Conservation (phyloP, 371 early-diverging fungal species). For the Thermomucor indicae-seudaticae region DNA sequence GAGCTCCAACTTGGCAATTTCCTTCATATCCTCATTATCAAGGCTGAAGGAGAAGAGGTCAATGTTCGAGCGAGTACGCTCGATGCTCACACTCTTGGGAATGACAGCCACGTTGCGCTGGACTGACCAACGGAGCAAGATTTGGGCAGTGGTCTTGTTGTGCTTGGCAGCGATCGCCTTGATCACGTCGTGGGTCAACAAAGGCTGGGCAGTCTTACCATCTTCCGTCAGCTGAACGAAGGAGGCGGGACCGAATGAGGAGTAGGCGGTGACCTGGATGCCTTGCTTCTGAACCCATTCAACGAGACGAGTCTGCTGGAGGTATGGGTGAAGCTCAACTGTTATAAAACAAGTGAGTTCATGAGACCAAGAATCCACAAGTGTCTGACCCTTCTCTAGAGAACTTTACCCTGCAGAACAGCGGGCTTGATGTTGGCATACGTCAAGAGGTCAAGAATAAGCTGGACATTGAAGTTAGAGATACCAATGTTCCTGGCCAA, state of each 20-base stretch:
- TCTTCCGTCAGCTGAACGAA: constrained; percentile 24
- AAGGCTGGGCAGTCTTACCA: constrained; percentile 11
- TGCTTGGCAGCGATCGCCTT: constrained; percentile 33
- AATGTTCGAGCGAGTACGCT: constrained; percentile 40
- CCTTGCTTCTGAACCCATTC: constrained; percentile 34
- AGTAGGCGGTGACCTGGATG: constrained; percentile 47
- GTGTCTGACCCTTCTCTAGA: no score
- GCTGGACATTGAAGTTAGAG: constrained; percentile 51
- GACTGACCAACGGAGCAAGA: constrained; percentile 54
- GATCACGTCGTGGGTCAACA: constrained; percentile 32
- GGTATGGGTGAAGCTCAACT: constrained; percentile 67
- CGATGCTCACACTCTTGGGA: constrained; percentile 55
- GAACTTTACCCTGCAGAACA: constrained; percentile 10
- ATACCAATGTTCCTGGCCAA: constrained; percentile 52
- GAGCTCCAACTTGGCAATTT: constrained; percentile 19
- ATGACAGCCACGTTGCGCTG: constrained; percentile 53
- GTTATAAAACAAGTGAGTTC: constrained; percentile 30
- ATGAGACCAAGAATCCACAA: background rate
- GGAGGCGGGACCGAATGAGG: constrained; percentile 43
- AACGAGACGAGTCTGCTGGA: constrained; percentile 48
- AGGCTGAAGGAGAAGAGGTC: constrained; percentile 21
- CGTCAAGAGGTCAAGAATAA: constrained; percentile 25
- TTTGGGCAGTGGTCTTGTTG: constrained; percentile 34
- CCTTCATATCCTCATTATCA: constrained; percentile 22
- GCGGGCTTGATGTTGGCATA: constrained; percentile 31